Base-by-base conservation (phyloP, 495 filamentous ascomycete genomes). In the Xylaria palmicola region DNA sequence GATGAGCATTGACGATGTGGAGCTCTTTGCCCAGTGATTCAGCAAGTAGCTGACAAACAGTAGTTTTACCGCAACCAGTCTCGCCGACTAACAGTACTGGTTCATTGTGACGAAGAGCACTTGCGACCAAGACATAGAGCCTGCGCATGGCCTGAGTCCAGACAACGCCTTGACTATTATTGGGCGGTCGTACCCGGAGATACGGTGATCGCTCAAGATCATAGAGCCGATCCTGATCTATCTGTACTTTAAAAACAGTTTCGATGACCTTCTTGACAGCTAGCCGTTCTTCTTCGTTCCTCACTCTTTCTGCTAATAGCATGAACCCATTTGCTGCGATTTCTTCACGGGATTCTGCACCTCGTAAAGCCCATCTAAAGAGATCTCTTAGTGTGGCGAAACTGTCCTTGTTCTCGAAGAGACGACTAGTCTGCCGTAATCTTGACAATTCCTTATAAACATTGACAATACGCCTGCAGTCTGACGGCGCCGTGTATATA, bases 1-100 rank as follows among this genome's bases (percentile, higher is more conserved):
- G 92, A 71, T 99, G 95, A 8, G 95, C 95, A 75, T 98, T 99
- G 66, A 98, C 87, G 66, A 92, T 95, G 63, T 91, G 84, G 45
- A 99, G 74, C 60, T 88, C 76, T 63, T 87, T 90, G 27, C 80
- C 79, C 67, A 90, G 83, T 19, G 89, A 85, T 60, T 93, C 86
- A 4, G 95, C 91, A 50, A 99, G 83, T 62, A 95, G 83, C 73
- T 99, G 95, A 63, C 91, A 96, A 19, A 98, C 89, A 7, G 92
- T 96, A 1, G 95, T 99, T 77, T 99, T 99, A 29, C 95, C 95
- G 66, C 92, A 96, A 1, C 95, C 95, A 44, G 95, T 99, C 68
- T 97, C 95, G 60, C 95, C 95, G 39, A 99, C 91, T 9, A 99
- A 79, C 41, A 99, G 78, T 13, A 98, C 88, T 1, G 95, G 95